These are phyloP conservation scores for Linderina pennispora DNA, from an alignment of 192 early-diverging fungal species.

Conservation along the genomic window DNA sequence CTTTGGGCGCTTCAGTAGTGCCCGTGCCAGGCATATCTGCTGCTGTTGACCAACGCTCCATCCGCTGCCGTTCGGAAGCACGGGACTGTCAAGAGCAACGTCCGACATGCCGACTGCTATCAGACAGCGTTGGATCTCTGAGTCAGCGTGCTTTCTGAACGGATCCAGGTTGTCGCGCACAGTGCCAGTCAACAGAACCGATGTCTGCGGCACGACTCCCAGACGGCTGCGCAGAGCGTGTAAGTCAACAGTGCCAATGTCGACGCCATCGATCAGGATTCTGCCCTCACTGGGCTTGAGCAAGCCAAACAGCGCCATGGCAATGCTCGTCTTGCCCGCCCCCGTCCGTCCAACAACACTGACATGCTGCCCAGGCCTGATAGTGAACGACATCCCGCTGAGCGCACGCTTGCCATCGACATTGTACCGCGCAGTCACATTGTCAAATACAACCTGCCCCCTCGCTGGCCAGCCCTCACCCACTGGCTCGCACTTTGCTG, in stretches of 20 bases:
- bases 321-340: slow-evolving; percentile 64
- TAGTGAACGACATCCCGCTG: slow-evolving; percentile 50
- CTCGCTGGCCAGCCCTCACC: slow-evolving; percentile 44
- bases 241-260: slow-evolving; percentile 59
- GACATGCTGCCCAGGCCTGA: slow-evolving; percentile 62
- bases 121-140: slow-evolving; percentile 62
- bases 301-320: slow-evolving; percentile 63
- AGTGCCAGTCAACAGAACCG: slow-evolving; percentile 62
- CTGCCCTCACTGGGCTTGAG: slow-evolving; percentile 34
- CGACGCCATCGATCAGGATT: slow-evolving; percentile 70
- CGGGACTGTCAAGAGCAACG: slow-evolving; percentile 2
- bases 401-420: slow-evolving; percentile 42
- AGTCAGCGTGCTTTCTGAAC: slow-evolving; percentile 50
- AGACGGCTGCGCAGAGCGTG: slow-evolving; percentile 60
- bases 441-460: slow-evolving; percentile 52
- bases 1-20: slow-evolving; percentile 44
- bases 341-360: slow-evolving; percentile 86
- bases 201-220: slow-evolving; percentile 87
- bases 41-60: slow-evolving; percentile 56
- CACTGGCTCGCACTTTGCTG: neutral
- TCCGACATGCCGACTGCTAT: slow-evolving; percentile 48
- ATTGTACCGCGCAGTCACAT: slow-evolving; percentile 57
- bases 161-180: slow-evolving; percentile 88
- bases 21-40: slow-evolving; percentile 56
- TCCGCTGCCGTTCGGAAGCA: slow-evolving; percentile 3